A percentile compares a stretch with the other conserved stretches of the same genome.
Conservation (phyloP, 208 protist genomes). For the Trypanosomatidae sp. region DNA sequence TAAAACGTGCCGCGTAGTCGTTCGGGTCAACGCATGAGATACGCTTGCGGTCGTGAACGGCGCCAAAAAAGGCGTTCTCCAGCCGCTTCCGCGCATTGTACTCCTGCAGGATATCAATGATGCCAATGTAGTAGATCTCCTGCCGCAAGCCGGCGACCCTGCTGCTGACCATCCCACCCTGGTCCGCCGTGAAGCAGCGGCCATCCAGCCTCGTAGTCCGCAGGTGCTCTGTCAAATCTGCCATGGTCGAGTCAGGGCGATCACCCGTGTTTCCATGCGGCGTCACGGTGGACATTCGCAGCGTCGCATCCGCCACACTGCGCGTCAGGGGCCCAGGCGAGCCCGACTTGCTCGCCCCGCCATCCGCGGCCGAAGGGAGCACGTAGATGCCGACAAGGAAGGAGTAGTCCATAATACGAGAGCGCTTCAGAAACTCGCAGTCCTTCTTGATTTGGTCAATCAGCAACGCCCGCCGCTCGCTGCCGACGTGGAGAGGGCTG, state of each 20-base stretch:
- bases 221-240: background rate
- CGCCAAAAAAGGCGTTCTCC: slow-evolving; percentile 69
- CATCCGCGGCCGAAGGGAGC: slow-evolving; percentile 19
- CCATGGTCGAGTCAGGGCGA: background rate
- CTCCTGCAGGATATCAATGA: slow-evolving; percentile 94
- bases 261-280: background rate
- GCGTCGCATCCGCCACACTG: slow-evolving; percentile 8
- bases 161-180: slow-evolving; percentile 82
- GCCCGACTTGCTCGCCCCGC: background rate
- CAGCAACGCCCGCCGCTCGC: slow-evolving; percentile 60
- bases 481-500: slow-evolving; percentile 72
- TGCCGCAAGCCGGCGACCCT: slow-evolving; percentile 48
- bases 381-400: slow-evolving; percentile 92
- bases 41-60: slow-evolving; percentile 58
- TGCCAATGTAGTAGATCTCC: slow-evolving; percentile 93
- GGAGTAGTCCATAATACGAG: slow-evolving; percentile 95
- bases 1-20: slow-evolving; percentile 87
- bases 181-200: slow-evolving; percentile 74
- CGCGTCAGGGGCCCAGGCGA: too few species aligned
- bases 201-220: slow-evolving; percentile 37
- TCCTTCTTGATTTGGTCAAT: slow-evolving; percentile 89
- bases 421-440: slow-evolving; percentile 84
- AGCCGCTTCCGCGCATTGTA: slow-evolving; percentile 83
- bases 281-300: slow-evolving; percentile 1
- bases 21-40: slow-evolving; percentile 88